Conservation (phyloP, 1,284 basidiomycete species). For the Heterobasidion occidentale region DNA sequence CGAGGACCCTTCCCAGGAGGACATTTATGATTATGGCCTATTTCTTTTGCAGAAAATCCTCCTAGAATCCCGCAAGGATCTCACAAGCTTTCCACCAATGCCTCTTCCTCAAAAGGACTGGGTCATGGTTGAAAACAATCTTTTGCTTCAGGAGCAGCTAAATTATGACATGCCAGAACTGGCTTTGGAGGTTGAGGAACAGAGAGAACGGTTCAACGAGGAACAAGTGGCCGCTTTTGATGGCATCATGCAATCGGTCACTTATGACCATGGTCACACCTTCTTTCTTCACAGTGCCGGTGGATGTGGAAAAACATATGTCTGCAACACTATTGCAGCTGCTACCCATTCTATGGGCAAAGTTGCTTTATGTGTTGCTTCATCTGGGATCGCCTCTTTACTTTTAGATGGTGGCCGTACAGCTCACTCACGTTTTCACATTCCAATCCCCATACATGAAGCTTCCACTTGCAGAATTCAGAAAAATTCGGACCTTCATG, state of each 20-base stretch:
- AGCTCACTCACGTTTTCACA: no score
- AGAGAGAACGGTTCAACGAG: not conserved
- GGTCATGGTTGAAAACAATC: constrained; percentile 19
- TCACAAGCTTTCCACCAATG: constrained; percentile 23
- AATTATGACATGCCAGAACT: constrained; percentile 21
- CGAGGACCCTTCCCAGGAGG: constrained; percentile 17
- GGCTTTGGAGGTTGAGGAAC: constrained; percentile 3
- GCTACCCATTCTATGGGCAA: no score
- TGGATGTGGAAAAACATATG: no score
- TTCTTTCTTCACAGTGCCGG: no score
- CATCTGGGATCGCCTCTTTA: no score
- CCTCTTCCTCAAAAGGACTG: constrained; percentile 23
- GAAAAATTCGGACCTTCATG: no score
- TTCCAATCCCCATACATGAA: no score
- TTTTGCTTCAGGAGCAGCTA: constrained; percentile 29
- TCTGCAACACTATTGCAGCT: no score
- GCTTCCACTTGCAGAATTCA: no score
- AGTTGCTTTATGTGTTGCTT: no score
- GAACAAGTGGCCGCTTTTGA: constrained; percentile 17
- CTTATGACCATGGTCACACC: constrained; percentile 12
- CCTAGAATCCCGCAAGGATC: constrained; percentile 10
- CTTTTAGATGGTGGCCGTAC: no score
- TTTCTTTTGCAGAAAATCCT: constrained; percentile 26
- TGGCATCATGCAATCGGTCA: constrained; percentile 22
- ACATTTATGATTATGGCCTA: constrained; percentile 33